Base-by-base conservation (phyloP, 495 filamentous ascomycete species). In the Tricharina praecox region DNA sequence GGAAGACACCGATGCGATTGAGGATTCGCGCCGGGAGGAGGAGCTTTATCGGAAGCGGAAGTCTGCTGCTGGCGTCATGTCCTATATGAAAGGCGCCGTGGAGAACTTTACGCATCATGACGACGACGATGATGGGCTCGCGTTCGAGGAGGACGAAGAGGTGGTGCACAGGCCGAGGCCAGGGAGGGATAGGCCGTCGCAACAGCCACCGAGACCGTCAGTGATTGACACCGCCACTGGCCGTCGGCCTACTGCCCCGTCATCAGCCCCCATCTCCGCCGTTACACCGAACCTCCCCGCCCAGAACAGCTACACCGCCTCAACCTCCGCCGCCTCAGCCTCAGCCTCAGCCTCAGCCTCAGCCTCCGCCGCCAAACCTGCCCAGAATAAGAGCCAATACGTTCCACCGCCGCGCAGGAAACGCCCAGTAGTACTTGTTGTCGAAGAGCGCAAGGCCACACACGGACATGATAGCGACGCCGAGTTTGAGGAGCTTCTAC, bases 1-100 rank as follows among this genome's bases (percentile, higher is more conserved):
- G 32, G 56, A 59, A 32, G 56, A 55, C 32, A 52, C 55, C 4
- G 56, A 59, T 21, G 56, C 50, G 34, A 50, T 59, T 15, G 56
- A 58, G 52, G 56, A 59, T 33, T 35, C 30, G 5, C 40, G 46
- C 30, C 51, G 51, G 32, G 51, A 59, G 40, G 56, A 58, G 47
- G 24, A 43, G 37, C 2, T 34, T 18, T 28, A 21, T 15, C 18
- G 34, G 33, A 37, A 39, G 23, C 45, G 26, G 9, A n/a, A 23
- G 8, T 24, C 25, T 10, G 39, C 8, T 13, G 20, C 9, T n/a
- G 45, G 34, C 23, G 15, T 39, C 4, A 26, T 26, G 20, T 16
- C 13, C 15, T 43, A 43, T 26, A 26, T 43, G 20, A 43, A 26
- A 23, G 40, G 24, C 21, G 40, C 40, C 24, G 40, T 20, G 20